A percentile compares a stretch with the other conserved stretches of the same genome.
phyloP scores from a whole-genome alignment of 139 green algal species.

The Parachlorella kessleri region DNA sequence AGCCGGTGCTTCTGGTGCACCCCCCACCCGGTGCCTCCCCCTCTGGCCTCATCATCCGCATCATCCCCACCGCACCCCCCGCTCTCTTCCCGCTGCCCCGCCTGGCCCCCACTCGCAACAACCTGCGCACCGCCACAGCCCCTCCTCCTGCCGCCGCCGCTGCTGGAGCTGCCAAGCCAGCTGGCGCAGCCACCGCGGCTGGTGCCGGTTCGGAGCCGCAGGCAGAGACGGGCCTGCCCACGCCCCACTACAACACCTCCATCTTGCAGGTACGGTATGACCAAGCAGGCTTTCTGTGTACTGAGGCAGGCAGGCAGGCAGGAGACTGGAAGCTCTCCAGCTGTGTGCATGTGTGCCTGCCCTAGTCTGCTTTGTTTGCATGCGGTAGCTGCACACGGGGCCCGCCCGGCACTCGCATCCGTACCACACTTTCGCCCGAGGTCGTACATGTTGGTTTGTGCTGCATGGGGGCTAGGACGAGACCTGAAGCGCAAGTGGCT shows the following conservation, averaged over 20 bases:
- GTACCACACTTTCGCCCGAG: too few relatives aligned
- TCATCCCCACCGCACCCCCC: slow-evolving; percentile 31
- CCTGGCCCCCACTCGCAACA: slow-evolving; percentile 60
- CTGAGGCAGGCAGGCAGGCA: too few relatives aligned
- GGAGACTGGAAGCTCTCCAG: too few relatives aligned
- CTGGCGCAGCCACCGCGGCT: background rate
- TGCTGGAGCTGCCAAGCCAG: slow-evolving; percentile 2
- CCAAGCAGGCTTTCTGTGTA: too few relatives aligned
- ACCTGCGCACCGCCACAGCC: slow-evolving; percentile 26
- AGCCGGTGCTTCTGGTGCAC: slow-evolving; percentile 56
- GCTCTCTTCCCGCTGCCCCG: slow-evolving; percentile 53
- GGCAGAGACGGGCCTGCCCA: slow-evolving; percentile 40
- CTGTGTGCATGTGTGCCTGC: too few relatives aligned
- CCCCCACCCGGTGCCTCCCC: background rate
- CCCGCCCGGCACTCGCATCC: too few relatives aligned
- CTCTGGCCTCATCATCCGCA: slow-evolving; percentile 35
- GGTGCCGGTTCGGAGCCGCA: background rate
- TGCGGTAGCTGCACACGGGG: too few relatives aligned
- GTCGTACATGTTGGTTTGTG: background rate
- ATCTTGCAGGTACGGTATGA: slow-evolving; percentile 54
- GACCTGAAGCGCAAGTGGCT: slow-evolving; percentile 15
- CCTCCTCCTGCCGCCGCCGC: background rate
- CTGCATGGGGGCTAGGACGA: slow-evolving; percentile 16
- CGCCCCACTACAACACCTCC: slow-evolving; percentile 73
- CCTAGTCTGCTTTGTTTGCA: too few relatives aligned